phyloP scores from a whole-genome alignment of 495 filamentous ascomycete species.

The Glonium stellatum region DNA sequence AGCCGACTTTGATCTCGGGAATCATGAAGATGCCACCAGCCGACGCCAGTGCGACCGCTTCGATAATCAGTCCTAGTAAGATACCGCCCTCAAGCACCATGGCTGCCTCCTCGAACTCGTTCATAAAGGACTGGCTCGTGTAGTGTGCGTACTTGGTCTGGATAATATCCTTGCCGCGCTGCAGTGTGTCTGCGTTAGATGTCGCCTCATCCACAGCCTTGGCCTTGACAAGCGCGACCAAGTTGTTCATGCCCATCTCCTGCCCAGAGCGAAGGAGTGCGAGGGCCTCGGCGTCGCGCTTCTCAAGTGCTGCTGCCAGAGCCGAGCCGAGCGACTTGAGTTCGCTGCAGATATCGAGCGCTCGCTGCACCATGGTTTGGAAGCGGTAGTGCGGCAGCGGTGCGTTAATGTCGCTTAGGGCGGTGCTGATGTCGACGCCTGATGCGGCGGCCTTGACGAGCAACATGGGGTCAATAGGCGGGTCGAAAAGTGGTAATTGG shows the following conservation, averaged over 20 bases:
- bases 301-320: not conserved
- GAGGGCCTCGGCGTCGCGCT: conserved; percentile 4
- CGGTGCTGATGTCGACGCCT: not conserved
- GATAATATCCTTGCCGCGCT: not conserved
- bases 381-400: conserved; percentile 39
- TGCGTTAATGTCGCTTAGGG: conserved; percentile 24
- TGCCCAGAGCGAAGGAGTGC: not conserved
- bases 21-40: not conserved
- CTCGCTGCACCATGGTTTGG: conserved; percentile 27
- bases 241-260: not conserved
- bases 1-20: not conserved
- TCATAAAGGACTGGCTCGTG: not conserved
- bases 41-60: not conserved
- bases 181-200: not conserved
- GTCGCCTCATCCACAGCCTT: not conserved
- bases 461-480: conserved; percentile 8
- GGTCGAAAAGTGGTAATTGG: not conserved
- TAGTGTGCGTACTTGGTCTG: not conserved
- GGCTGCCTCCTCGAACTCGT: not conserved
- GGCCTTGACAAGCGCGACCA: not conserved
- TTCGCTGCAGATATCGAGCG: conserved; percentile 33
- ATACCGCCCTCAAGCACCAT: not conserved
- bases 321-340: conserved; percentile 19
- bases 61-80: not conserved
- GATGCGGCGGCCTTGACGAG: not conserved